Evolutionary conservation across 192 early-diverging fungal species (phyloP).

Genomic region (Funneliformis mosseae): DNA sequence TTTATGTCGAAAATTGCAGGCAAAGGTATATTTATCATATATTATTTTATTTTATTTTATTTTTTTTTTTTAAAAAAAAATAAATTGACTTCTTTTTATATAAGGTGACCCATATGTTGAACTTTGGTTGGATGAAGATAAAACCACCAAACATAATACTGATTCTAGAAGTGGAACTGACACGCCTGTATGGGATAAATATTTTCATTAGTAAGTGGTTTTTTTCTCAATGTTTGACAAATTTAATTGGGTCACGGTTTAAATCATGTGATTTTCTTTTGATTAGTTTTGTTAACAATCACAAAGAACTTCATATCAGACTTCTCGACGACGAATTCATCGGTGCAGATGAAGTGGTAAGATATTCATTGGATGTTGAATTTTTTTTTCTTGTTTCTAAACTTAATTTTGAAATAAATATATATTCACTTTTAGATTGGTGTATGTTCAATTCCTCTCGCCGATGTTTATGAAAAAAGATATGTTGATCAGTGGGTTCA

Average conservation of each 20-base stretch:
- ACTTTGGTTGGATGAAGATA: background rate
- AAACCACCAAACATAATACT: background rate
- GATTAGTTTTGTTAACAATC: background rate
- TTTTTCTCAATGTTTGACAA: background rate
- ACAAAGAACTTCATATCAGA: background rate
- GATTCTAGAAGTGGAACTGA: background rate
- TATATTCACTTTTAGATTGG: background rate
- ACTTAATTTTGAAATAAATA: background rate
- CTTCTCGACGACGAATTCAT: background rate
- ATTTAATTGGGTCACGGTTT: background rate
- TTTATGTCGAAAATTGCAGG: background rate
- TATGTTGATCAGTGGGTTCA: background rate
- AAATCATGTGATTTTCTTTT: background rate
- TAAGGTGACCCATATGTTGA: conserved; percentile 1
- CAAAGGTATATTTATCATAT: background rate
- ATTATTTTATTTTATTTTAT: background rate
- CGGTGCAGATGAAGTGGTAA: background rate
- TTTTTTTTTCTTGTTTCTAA: background rate
- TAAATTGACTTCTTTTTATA: background rate
- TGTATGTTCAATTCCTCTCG: background rate
- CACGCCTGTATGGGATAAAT: background rate
- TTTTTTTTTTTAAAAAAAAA: background rate
- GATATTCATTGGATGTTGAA: background rate
- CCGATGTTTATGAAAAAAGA: background rate
- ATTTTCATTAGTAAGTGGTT: conserved; percentile 1